Base-by-base conservation (phyloP, 2,329 filamentous ascomycete species). In the Ophiostoma populinum region DNA sequence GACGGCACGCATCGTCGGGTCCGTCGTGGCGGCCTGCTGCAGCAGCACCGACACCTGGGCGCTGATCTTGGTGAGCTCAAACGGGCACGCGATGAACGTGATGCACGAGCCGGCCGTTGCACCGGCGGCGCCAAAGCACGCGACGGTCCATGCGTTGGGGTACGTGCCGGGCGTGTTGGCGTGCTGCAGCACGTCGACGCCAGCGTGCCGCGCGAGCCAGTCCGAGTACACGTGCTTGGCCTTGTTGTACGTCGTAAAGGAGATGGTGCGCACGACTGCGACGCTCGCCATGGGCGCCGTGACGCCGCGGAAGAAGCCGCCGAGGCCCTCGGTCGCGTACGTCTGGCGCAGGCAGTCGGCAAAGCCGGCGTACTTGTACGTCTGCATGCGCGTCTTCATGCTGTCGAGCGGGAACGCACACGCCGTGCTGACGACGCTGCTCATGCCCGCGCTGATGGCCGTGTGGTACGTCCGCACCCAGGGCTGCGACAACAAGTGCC, bases 311-410 rank as follows among this genome's bases (percentile, higher is more conserved):
- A 87, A 90, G 62, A 92, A 92, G 18, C 82, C 80, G 32, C 66
- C 61, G 25, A 75, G 55, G 22, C 77, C 76, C 57, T 90, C 82
- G 6, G 64, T 73, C 40, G 63, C 65, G 56, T 90, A 90, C 8
- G 81, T 87, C 45, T 80, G 68, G 42, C 64, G 66, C 34, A 85
- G 70, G 51, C 80, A 86, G 53, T 82, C 75, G 50, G 68, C 55
- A 54, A 80, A 82, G 45, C 69, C 80, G 45, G 68, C 65, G 57
- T 80, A 86, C 43, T 78, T 73, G 56, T 90, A 87, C 45, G 79
- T 80, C 61, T 92, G 82, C 73, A 90, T 82, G 49, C 82, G 79
- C 37, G 80, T 86, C 63, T 92, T 92, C 52, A 87, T 77, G 48
- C 82, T 87, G 54, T 92, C 82, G 46, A 92, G 70, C 16, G 82